phyloP scores from a whole-genome alignment of 2,329 filamentous ascomycete genomes.

The Penicillium sp. region DNA sequence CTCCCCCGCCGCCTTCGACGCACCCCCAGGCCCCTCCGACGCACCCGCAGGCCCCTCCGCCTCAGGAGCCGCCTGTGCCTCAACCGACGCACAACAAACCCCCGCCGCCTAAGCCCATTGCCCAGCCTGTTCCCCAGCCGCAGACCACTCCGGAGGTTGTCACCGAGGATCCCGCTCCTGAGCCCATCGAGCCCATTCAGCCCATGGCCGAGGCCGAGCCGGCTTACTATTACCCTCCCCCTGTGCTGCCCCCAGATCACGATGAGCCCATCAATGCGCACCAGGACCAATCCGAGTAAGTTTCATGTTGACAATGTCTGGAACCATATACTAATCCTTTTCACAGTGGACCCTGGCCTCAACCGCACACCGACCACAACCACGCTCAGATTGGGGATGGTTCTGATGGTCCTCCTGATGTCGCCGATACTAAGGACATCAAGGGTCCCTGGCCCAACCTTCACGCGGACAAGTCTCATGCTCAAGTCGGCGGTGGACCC shows the following conservation, averaged over 20 bases:
- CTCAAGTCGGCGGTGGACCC: conserved; percentile 10
- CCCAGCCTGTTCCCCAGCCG: background rate
- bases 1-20: background rate
- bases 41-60: background rate
- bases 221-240: conserved; percentile 2
- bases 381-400: conserved; percentile 14
- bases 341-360: conserved; percentile 10
- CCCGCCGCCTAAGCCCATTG: background rate
- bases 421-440: conserved; percentile 2
- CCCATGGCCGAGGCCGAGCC: background rate
- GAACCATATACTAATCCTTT: background rate
- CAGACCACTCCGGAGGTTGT: conserved; percentile 1
- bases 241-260: background rate
- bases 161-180: background rate
- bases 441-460: conserved; percentile 12
- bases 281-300: conserved; percentile 8
- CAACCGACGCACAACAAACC: too few species aligned
- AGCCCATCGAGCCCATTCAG: background rate
- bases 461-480: conserved; percentile 10
- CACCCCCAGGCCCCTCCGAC: background rate
- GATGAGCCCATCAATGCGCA: conserved; percentile 10
- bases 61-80: background rate
- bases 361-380: conserved; percentile 7
- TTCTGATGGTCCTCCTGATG: conserved; percentile 4
- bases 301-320: background rate